A percentile compares a stretch with the other conserved stretches of the same genome.
Evolutionary conservation across 176 grass and related monocot species (phyloP).

Genomic region (Aegilops longissima): DNA sequence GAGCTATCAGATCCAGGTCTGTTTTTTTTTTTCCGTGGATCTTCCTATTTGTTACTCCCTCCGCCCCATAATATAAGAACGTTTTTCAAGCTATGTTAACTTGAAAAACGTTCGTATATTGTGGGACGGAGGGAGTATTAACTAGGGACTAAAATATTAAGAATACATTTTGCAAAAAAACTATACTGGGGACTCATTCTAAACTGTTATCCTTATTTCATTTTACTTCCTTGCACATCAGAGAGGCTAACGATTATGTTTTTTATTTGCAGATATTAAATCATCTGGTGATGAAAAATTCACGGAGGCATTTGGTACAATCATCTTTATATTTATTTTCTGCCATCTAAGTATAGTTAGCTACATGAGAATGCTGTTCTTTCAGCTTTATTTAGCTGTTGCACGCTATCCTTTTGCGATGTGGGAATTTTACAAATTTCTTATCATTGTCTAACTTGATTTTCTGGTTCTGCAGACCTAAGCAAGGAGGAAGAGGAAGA

Average conservation of each 20-base stretch:
- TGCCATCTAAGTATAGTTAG: not conserved
- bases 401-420: not conserved
- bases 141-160: slow-evolving; percentile 5
- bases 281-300: slow-evolving; percentile 74
- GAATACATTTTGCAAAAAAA: slow-evolving; percentile 12
- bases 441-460: slow-evolving; percentile 6
- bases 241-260: slow-evolving; percentile 19
- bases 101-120: too few relatives aligned
- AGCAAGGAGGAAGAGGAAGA: slow-evolving; percentile 86
- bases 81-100: too few relatives aligned
- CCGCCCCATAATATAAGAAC: too few relatives aligned
- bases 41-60: slow-evolving; percentile 6
- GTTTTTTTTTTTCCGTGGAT: not conserved
- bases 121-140: not conserved
- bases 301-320: slow-evolving; percentile 83
- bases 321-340: slow-evolving; percentile 23
- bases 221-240: slow-evolving; percentile 5
- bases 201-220: not conserved
- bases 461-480: slow-evolving; percentile 64
- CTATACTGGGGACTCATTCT: not conserved
- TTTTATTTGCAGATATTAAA: slow-evolving; percentile 64
- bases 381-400: slow-evolving; percentile 8
- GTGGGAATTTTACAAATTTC: not conserved
- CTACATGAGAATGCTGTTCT: slow-evolving; percentile 4
- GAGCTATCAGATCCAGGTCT: slow-evolving; percentile 55